Evolutionary conservation across 2,329 filamentous ascomycete genomes (phyloP).

Genomic region (Dothistroma pini): DNA sequence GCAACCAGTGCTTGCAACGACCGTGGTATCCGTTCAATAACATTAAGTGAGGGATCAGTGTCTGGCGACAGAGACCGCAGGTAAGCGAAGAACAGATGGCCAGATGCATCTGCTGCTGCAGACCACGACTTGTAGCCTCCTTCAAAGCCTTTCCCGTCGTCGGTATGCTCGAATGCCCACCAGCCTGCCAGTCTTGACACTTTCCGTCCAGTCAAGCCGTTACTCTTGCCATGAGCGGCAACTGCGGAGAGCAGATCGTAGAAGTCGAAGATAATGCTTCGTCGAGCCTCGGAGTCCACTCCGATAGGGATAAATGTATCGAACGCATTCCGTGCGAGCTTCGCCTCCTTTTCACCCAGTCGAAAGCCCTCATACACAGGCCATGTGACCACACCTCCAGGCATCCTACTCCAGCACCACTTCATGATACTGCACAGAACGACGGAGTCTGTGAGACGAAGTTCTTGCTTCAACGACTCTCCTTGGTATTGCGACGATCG

Average conservation of each 20-base stretch:
- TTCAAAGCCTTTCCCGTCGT: constrained; percentile 87
- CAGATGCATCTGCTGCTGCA: constrained; percentile 88
- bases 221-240: constrained; percentile 87
- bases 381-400: constrained; percentile 91
- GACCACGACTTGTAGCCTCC: constrained; percentile 89
- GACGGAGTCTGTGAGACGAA: constrained; percentile 91
- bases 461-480: constrained; percentile 72
- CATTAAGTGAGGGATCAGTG: constrained; percentile 61
- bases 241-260: constrained; percentile 90
- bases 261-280: constrained; percentile 90
- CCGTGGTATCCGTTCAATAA: constrained; percentile 81
- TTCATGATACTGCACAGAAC: constrained; percentile 92
- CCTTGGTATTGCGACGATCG: constrained; percentile 58
- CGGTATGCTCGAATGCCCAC: constrained; percentile 95
- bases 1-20: constrained; percentile 87
- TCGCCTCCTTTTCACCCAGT: constrained; percentile 89
- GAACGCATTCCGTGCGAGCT: constrained; percentile 88
- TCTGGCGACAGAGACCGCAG: constrained; percentile 86
- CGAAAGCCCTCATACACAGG: constrained; percentile 96
- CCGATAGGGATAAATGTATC: constrained; percentile 94
- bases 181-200: constrained; percentile 92
- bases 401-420: constrained; percentile 96
- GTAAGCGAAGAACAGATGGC: constrained; percentile 97
- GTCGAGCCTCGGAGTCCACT: constrained; percentile 79
- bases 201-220: constrained; percentile 89